phyloP scores from a whole-genome alignment of 1,284 basidiomycete species.

The Ganoderma lingzhi region DNA sequence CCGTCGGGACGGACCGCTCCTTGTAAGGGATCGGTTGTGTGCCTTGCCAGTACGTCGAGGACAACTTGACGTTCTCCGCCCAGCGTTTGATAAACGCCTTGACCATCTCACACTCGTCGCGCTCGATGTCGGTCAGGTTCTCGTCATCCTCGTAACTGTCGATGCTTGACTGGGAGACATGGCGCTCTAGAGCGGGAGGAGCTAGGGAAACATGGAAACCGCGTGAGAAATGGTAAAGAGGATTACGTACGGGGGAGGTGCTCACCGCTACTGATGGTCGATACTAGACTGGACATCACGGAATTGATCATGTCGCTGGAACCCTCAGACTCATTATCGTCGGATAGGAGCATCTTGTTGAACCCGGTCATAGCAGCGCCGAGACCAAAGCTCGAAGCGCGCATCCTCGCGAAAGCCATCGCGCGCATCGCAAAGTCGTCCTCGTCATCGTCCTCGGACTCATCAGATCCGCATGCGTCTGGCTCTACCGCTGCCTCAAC shows the following conservation, averaged over 20 bases:
- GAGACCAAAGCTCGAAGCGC: conserved; percentile 15
- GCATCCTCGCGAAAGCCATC: conserved; percentile 18
- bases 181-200: conserved; percentile 14
- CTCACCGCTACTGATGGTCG: conserved; percentile 17
- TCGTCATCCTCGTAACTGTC: neutral
- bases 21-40: conserved; percentile 11
- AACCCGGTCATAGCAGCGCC: conserved; percentile 15
- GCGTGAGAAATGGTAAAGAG: neutral
- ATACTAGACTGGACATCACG: conserved; percentile 10
- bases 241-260: neutral
- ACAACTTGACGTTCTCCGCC: conserved; percentile 13
- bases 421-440: conserved; percentile 15
- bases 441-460: neutral
- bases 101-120: conserved; percentile 14
- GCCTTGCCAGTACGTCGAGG: conserved; percentile 22
- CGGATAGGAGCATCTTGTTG: conserved; percentile 1
- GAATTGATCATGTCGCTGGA: neutral
- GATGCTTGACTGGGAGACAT: conserved; percentile 3
- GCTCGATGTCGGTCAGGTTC: conserved; percentile 5
- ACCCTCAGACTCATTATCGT: neutral
- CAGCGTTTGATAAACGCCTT: conserved; percentile 18
- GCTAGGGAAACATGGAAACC: neutral
- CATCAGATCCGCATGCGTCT: neutral
- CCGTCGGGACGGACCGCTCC: conserved; percentile 5
- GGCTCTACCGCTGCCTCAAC: neutral